These are phyloP conservation scores for Aspergillus homomorphus DNA, from an alignment of 495 filamentous ascomycete species.

Conservation along the genomic window DNA sequence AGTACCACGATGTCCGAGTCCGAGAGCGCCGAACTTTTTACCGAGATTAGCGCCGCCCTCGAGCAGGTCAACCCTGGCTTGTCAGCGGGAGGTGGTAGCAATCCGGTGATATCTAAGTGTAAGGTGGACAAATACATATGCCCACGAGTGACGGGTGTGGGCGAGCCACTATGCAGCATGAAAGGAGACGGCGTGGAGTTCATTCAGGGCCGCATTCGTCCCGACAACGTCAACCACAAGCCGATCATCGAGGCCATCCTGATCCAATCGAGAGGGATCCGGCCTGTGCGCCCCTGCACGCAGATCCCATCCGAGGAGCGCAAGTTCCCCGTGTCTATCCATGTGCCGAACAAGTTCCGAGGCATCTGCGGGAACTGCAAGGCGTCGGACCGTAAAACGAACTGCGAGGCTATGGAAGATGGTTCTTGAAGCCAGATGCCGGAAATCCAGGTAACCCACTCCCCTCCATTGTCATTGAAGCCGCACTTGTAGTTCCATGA, in stretches of 20 bases:
- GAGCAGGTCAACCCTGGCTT: background rate
- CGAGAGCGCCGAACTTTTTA: background rate
- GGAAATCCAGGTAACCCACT: too few relatives aligned
- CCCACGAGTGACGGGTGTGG: background rate
- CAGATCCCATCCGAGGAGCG: too few relatives aligned
- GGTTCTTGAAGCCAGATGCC: too few relatives aligned
- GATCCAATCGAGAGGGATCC: background rate
- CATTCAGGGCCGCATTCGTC: background rate
- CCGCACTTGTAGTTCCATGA: too few relatives aligned
- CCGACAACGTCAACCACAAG: background rate
- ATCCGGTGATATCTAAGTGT: background rate
- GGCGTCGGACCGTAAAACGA: too few relatives aligned
- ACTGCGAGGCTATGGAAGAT: background rate
- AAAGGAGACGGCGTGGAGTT: background rate
- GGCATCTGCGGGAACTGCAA: background rate
- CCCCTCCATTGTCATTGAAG: too few relatives aligned
- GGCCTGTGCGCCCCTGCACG: background rate
- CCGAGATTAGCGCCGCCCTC: background rate
- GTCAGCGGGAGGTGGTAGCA: background rate
- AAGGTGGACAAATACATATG: background rate
- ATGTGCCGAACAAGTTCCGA: background rate
- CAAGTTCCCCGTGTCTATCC: background rate
- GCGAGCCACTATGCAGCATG: background rate
- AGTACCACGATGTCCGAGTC: background rate
- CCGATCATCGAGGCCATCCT: background rate